These are phyloP conservation scores for Perkinsus olseni DNA, from an alignment of 169 alveolate species.

Conservation along the genomic window DNA sequence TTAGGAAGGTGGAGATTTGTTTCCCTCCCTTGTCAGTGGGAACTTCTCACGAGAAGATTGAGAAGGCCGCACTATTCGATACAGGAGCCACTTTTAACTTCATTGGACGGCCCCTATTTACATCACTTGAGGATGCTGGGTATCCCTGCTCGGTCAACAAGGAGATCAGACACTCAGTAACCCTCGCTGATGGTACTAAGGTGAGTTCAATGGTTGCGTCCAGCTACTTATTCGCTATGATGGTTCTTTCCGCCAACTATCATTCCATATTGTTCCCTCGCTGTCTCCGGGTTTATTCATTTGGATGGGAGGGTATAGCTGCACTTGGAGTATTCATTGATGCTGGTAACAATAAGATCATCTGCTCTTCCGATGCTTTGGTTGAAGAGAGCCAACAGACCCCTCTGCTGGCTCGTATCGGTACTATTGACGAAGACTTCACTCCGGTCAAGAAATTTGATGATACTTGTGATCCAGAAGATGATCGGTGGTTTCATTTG, in stretches of 20 bases:
- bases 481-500: not conserved
- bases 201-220: not conserved
- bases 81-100: not conserved
- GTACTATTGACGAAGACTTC: not conserved
- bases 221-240: not conserved
- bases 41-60: not conserved
- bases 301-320: not conserved
- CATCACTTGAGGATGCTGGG: not conserved
- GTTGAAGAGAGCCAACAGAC: too few species aligned
- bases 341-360: not conserved
- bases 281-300: not conserved
- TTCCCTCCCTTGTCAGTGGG: too few species aligned
- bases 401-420: not conserved
- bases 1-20: not conserved
- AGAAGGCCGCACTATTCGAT: not conserved
- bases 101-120: not conserved
- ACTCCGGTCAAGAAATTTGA: not conserved
- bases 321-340: not conserved
- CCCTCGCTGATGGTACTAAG: not conserved
- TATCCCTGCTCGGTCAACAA: not conserved
- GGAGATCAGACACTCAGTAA: not conserved
- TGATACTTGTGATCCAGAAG: not conserved
- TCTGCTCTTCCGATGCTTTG: not conserved
- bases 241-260: not conserved
- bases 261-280: not conserved